Percentiles rank a stretch among this genome's conserved stretches.
Evolutionary conservation across 139 green algal genomes (phyloP).

Genomic region (Tetraselmis striata): DNA sequence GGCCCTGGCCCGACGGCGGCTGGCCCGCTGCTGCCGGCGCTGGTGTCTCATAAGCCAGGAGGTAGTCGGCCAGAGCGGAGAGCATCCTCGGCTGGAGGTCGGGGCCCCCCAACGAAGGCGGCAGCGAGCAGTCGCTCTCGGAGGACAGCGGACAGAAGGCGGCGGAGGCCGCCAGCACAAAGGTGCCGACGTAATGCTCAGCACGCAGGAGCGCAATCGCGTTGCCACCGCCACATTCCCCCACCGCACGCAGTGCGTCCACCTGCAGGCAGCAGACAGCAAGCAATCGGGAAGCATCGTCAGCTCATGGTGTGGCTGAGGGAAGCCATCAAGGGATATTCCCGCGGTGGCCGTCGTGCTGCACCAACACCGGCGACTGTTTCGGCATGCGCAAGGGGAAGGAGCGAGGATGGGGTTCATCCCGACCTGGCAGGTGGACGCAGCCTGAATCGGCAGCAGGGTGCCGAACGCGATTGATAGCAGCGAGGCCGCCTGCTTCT

Average conservation of each 20-base stretch:
- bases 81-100: neutral
- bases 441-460: neutral
- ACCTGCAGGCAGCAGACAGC: neutral
- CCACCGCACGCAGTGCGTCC: neutral
- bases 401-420: no score
- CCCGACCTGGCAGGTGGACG: neutral
- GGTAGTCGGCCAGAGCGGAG: neutral
- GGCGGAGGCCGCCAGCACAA: neutral
- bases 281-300: no score
- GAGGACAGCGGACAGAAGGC: no score
- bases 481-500: neutral
- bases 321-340: no score
- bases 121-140: no score
- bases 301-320: no score
- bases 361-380: no score
- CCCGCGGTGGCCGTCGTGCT: no score
- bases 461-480: neutral
- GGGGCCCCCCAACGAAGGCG: no score
- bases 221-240: neutral
- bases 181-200: neutral
- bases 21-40: no score
- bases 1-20: neutral
- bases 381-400: no score
- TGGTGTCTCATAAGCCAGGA: neutral
- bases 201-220: neutral